A percentile compares a stretch with the other conserved stretches of the same genome.
phyloP scores from a whole-genome alignment of 345 rosid species.

The Chamaenerion angustifolium region DNA sequence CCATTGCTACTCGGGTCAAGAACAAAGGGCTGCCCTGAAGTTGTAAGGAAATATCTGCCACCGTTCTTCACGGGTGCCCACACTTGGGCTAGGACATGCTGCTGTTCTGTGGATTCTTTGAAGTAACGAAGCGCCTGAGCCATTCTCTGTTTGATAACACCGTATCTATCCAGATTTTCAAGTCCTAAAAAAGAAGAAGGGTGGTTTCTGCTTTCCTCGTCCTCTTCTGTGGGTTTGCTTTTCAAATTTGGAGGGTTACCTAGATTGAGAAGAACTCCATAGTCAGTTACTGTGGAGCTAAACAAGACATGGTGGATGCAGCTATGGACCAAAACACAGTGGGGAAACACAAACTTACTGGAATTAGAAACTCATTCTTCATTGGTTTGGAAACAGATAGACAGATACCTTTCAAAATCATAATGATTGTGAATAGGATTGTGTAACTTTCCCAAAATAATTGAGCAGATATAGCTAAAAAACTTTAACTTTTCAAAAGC shows the following conservation, averaged over 20 bases:
- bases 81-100: conserved; percentile 69
- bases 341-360: not conserved
- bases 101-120: conserved; percentile 68
- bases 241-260: conserved; percentile 33
- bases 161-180: conserved; percentile 50
- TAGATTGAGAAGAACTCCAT: conserved; percentile 9
- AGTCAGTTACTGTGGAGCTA: not conserved
- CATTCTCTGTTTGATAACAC: conserved; percentile 72
- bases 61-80: conserved; percentile 76
- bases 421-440: no score
- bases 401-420: no score
- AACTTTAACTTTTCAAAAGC: not conserved
- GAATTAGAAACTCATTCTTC: no score
- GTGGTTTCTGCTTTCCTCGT: conserved; percentile 18
- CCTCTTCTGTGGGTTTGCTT: conserved; percentile 23
- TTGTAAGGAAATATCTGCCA: conserved; percentile 51
- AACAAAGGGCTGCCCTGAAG: conserved; percentile 87
- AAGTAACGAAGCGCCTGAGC: conserved; percentile 67
- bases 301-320: not conserved
- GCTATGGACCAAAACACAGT: no score
- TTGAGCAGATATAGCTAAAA: not conserved
- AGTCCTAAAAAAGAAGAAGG: conserved; percentile 37
- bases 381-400: no score
- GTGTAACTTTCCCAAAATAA: no score
- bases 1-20: conserved; percentile 61